Evolutionary conservation across 352 stramenopile species (phyloP), one percentile per base, ranked within the genome.

Genomic region (Phytophthora pisi): DNA sequence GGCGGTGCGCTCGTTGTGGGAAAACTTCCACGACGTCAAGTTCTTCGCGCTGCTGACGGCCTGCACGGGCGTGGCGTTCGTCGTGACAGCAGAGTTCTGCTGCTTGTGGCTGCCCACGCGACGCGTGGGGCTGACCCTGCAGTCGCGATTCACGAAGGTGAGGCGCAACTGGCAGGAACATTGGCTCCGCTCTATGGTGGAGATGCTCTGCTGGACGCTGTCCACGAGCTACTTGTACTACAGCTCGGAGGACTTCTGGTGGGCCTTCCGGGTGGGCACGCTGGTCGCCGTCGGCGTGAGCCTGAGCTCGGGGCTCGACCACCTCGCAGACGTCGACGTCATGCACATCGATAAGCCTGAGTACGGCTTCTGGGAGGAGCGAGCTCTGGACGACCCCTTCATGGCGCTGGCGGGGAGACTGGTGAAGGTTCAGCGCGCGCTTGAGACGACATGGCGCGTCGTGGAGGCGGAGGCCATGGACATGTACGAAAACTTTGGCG

Each of bases 21-120:
- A 82, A 6, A 79, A 89, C 46, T 84, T 88, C 15, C 75, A 91
- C 51, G 84, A 93, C 59, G 70, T 91, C n/a, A 82, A 88, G 80
- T 72, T 79, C 42, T 93, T 93, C 54, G 82, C 84, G 24, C 58
- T 90, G 58, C 66, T 95, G 16, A 88, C 84, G 4, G 80, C 77
- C 0, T 84, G 81, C 18, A 88, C 83, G 0, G 85, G 84, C 15
- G 84, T 90, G 26, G 81, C 83, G 2, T 95, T 91, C 51, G 82
- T 93, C 7, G 64, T 89, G 34, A 91, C 75, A 2, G 87, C 81
- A 40, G 84, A 95, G 73, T 89, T 92, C 46, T 93, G 79, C 61
- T 93, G 83, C 31, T 76, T 95, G 0, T 95, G 83, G 87, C 68
- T 93, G 34, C 86, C 86, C 0, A 92, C 86, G 4, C 80, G 86